Evolutionary conservation across 2,329 filamentous ascomycete species (phyloP), one percentile per base, ranked within the genome.

Genomic region (Fusarium dlaminii): DNA sequence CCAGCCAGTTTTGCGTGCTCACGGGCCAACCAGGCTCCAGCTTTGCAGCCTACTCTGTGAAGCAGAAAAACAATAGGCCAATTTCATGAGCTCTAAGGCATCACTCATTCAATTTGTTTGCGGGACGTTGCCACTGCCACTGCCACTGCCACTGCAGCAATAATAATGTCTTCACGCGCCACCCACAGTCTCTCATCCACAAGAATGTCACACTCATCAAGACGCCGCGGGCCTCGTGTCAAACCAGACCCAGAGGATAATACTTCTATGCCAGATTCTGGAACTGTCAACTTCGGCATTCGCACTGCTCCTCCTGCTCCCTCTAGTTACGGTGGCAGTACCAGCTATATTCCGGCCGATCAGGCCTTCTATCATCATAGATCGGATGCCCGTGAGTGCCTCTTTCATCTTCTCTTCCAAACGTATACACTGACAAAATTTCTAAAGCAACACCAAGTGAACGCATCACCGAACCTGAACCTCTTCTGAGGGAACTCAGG

Each of bases 331-430:
- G 75, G 73, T 27, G 75, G 66, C 18, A 69, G 63, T 22, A 74
- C 72, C 1, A 72, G 40, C 4, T 42, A 66, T 22, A 62, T 68
- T 11, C 71, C 59, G 22, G 59, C 71, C n/a, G 67, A 76, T 43
- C 77, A 73, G 42, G 75, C 79, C 8, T 76, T 79, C 27, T 72
- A 75, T 57, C 78, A 75, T 10, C 72, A 79, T 24, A 77, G 83
- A 63, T 84, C 83, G 34, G 79, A 84, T 77, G 83, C 83, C 37
- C 83, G 83, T 84, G 68, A 80, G 83, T 83, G 27, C 45, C 27
- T 48, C 29, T 54, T 34, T 30, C 40, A 43, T 29, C 37, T 34
- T 22, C 24, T 24, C 27, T n/a, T 29, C 29, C 11, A 45, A 49
- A 11, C 43, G 11, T 20, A 43, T 12, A 29, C 48, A 43, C 72